phyloP scores from a whole-genome alignment of 1,284 basidiomycete species.

The Bjerkandera adusta region DNA sequence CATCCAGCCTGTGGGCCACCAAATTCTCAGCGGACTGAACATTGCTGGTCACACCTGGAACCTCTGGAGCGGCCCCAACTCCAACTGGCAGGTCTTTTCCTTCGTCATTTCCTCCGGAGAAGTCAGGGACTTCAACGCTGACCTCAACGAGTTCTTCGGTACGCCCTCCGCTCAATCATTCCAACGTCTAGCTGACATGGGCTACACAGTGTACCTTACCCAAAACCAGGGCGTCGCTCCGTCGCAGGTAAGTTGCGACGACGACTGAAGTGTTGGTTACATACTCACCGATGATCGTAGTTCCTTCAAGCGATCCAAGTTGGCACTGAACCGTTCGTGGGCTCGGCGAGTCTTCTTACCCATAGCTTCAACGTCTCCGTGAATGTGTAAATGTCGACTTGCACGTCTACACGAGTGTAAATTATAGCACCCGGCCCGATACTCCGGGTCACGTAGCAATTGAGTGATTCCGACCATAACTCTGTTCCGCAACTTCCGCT shows the following conservation, averaged over 20 bases:
- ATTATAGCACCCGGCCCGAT: neutral
- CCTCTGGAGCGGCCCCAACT: slow-evolving; percentile 54
- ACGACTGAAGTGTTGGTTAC: too few relatives aligned
- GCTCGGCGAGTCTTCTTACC: slow-evolving; percentile 34
- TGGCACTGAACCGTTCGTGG: slow-evolving; percentile 70
- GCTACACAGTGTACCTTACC: slow-evolving; percentile 25
- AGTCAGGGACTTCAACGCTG: slow-evolving; percentile 51
- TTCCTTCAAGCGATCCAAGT: slow-evolving; percentile 63
- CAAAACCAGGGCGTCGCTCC: slow-evolving; percentile 25
- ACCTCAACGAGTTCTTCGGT: slow-evolving; percentile 59
- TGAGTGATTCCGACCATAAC: neutral
- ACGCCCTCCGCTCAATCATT: slow-evolving; percentile 19
- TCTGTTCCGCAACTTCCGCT: neutral
- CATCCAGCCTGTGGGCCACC: slow-evolving; percentile 54
- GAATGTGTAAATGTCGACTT: slow-evolving; percentile 4
- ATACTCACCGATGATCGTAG: slow-evolving; percentile 31
- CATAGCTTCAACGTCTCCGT: slow-evolving; percentile 29
- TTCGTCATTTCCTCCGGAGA: slow-evolving; percentile 50
- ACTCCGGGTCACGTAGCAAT: neutral
- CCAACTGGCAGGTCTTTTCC: slow-evolving; percentile 55
- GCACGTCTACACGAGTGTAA: neutral
- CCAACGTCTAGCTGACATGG: too few relatives aligned
- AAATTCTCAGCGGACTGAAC: slow-evolving; percentile 38
- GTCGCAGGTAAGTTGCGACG: slow-evolving; percentile 23
- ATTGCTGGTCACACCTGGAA: slow-evolving; percentile 54